Percentiles rank a stretch among this genome's conserved stretches.
These are phyloP conservation scores for Auricularia sp. DNA, from an alignment of 768 basidiomycete species.

Conservation along the genomic window DNA sequence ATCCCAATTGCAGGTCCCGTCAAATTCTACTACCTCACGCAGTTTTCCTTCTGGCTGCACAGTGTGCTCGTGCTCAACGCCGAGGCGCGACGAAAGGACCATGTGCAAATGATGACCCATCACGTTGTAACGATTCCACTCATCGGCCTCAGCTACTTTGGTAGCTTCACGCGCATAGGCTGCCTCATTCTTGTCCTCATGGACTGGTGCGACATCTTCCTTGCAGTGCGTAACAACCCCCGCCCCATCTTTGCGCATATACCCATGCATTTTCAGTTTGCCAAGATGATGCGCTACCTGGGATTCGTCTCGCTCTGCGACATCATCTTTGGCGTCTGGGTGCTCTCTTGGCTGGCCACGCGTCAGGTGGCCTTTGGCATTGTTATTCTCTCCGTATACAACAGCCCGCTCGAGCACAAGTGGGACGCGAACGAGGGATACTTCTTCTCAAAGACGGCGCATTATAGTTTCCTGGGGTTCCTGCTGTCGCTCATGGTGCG, in stretches of 20 bases:
- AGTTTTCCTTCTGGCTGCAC: constrained; percentile 84
- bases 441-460: constrained; percentile 34
- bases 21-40: constrained; percentile 84
- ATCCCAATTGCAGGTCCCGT: constrained; percentile 63
- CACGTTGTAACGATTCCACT: constrained; percentile 82
- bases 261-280: constrained; percentile 40
- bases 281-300: constrained; percentile 93
- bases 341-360: constrained; percentile 84
- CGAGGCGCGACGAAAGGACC: constrained; percentile 86
- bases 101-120: constrained; percentile 92
- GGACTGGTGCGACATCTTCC: constrained; percentile 88
- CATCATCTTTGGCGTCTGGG: constrained; percentile 65
- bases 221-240: constrained; percentile 54
- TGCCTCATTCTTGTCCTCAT: constrained; percentile 84
- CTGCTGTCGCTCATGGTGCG: constrained; percentile 10
- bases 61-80: constrained; percentile 88
- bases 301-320: constrained; percentile 56
- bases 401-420: constrained; percentile 40
- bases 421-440: constrained; percentile 52
- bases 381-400: constrained; percentile 54
- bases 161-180: constrained; percentile 81
- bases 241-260: neutral
- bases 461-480: constrained; percentile 37
- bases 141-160: constrained; percentile 66
- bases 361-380: constrained; percentile 74